Evolutionary conservation across 345 rosid genomes (phyloP).

Genomic region (Brassica carinata): DNA sequence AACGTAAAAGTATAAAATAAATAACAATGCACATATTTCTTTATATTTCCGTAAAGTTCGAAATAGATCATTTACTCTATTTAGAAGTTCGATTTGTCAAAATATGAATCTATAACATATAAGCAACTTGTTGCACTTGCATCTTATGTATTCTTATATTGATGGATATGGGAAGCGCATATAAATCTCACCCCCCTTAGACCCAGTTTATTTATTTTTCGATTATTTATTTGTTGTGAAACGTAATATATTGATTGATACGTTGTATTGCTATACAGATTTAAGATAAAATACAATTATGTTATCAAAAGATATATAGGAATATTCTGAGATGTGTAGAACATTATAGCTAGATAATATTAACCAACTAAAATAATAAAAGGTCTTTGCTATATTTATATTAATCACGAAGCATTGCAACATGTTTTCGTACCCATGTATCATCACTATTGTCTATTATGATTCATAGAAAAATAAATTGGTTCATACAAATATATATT

Average conservation of each 20-base stretch:
- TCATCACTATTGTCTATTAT: too few species aligned
- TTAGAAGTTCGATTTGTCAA: background rate
- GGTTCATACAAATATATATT: too few species aligned
- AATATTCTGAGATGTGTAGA: constrained; percentile 34
- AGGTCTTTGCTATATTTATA: constrained; percentile 18
- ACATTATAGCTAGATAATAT: background rate
- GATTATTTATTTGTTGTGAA: background rate
- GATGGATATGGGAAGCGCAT: background rate
- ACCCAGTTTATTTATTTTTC: background rate
- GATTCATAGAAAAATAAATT: too few species aligned
- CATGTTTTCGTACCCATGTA: too few species aligned
- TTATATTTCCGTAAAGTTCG: background rate
- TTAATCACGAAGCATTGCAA: too few species aligned
- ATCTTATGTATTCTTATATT: background rate
- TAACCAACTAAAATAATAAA: constrained; percentile 2
- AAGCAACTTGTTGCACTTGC: background rate
- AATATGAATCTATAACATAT: background rate
- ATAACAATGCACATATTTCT: constrained; percentile 1
- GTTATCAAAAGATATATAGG: constrained; percentile 13
- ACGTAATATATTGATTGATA: background rate
- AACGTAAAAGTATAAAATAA: background rate
- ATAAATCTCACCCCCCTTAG: background rate
- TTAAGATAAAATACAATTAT: background rate
- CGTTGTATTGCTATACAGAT: constrained; percentile 4
- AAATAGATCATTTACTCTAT: constrained; percentile 5